These are phyloP conservation scores for Nematocida sp. DNA, from an alignment of 371 early-diverging fungal species.

Conservation along the genomic window DNA sequence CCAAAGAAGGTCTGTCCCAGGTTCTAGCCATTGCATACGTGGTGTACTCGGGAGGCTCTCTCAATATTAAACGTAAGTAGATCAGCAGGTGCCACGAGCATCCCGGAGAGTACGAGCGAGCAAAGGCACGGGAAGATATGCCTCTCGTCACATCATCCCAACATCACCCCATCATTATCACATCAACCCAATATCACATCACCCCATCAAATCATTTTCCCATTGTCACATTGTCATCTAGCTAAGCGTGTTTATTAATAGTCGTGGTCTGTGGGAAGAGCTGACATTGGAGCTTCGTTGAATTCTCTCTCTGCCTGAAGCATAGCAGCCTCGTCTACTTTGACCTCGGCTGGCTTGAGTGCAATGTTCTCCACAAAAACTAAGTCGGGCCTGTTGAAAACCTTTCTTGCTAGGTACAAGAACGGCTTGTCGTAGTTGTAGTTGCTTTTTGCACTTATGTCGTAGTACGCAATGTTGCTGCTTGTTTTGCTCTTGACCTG, in stretches of 20 bases:
- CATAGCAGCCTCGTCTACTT: constrained; percentile 73
- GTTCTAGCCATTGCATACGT: constrained; percentile 21
- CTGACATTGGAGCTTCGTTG: constrained; percentile 64
- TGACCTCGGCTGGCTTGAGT: constrained; percentile 85
- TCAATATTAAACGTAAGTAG: background rate
- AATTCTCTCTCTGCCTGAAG: constrained; percentile 68
- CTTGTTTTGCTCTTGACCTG: constrained; percentile 73
- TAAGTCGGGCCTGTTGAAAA: constrained; percentile 81
- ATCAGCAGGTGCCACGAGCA: background rate
- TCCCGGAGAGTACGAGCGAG: background rate
- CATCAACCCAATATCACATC: too few species aligned
- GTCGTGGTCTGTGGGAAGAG: constrained; percentile 30
- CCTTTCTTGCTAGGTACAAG: constrained; percentile 92
- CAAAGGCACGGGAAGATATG: background rate
- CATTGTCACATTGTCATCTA: too few species aligned
- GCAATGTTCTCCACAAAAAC: constrained; percentile 94
- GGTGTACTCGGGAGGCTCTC: constrained; percentile 12
- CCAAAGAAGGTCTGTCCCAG: background rate
- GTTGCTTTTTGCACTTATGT: constrained; percentile 95
- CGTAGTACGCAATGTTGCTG: constrained; percentile 89
- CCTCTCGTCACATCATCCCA: too few species aligned
- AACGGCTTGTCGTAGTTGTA: constrained; percentile 99
- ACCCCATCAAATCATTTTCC: too few species aligned
- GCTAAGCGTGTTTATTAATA: too few species aligned
- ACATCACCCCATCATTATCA: too few species aligned